Conservation (phyloP, 2,329 filamentous ascomycete species). For the Scleromitrula shiraiana region DNA sequence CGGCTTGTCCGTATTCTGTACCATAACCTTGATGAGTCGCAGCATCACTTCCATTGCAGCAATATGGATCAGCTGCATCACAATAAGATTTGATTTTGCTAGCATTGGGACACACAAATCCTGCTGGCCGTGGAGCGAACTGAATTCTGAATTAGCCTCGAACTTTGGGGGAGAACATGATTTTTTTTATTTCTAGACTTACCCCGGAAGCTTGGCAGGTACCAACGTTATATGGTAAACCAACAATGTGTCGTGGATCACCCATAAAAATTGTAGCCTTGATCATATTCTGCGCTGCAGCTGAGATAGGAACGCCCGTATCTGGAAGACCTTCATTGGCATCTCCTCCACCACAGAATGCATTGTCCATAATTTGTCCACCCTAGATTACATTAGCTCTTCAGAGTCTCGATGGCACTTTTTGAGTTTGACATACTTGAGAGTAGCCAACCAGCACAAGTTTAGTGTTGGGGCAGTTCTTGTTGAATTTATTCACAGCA, state of each 20-base stretch:
- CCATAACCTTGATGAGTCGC: conserved; percentile 51
- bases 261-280: conserved; percentile 61
- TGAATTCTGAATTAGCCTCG: conserved; percentile 23
- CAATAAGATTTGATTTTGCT: conserved; percentile 53
- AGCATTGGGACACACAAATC: conserved; percentile 45
- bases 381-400: conserved; percentile 34
- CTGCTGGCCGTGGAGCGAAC: conserved; percentile 48
- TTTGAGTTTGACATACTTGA: conserved; percentile 35
- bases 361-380: conserved; percentile 55
- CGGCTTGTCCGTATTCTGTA: conserved; percentile 45
- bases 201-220: conserved; percentile 52
- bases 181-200: conserved; percentile 31
- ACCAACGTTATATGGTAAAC: conserved; percentile 52
- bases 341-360: conserved; percentile 50
- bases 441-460: conserved; percentile 57
- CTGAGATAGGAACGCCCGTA: conserved; percentile 36
- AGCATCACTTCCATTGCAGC: conserved; percentile 49
- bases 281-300: conserved; percentile 44
- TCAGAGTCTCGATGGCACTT: neutral
- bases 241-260: conserved; percentile 48
- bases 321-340: conserved; percentile 38
- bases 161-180: neutral
- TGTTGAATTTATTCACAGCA: conserved; percentile 51
- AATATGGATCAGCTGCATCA: conserved; percentile 52
- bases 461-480: conserved; percentile 47